Percentiles rank a stretch among this genome's conserved stretches.
Evolutionary conservation across 129 eudicot genomes (phyloP).

Genomic region (Ambrosia trifida): DNA sequence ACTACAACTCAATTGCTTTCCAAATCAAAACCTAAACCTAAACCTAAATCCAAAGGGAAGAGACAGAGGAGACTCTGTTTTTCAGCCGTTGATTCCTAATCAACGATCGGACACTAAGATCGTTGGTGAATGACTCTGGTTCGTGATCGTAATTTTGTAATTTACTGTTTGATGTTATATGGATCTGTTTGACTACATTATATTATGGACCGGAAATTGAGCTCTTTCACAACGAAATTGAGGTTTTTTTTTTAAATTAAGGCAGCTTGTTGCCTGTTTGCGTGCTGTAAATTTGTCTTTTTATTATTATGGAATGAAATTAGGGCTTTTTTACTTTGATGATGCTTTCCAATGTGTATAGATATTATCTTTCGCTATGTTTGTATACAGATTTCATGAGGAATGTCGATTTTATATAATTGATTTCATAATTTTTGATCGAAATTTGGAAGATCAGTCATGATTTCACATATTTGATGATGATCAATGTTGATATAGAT

Average conservation of each 20-base stretch:
- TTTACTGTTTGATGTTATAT: background rate
- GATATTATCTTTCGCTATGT: background rate
- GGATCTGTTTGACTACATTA: constrained; percentile 19
- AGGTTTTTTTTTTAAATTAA: background rate
- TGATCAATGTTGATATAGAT: constrained; percentile 4
- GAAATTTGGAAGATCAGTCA: background rate
- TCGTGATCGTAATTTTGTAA: background rate
- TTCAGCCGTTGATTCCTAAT: constrained; percentile 33
- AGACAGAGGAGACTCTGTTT: constrained; percentile 38
- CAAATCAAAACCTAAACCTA: background rate
- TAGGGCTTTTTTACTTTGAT: background rate
- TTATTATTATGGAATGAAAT: background rate
- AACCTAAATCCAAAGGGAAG: constrained; percentile 8
- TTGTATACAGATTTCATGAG: background rate
- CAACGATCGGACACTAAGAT: constrained; percentile 23
- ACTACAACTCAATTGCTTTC: constrained; percentile 16
- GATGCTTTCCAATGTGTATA: background rate
- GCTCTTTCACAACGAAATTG: too few species aligned
- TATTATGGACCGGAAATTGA: too few species aligned
- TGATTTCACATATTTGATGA: background rate
- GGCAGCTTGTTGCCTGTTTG: too few species aligned
- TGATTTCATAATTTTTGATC: constrained; percentile 12
- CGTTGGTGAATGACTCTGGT: constrained; percentile 18
- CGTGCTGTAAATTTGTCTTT: too few species aligned
- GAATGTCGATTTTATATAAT: background rate